Evolutionary conservation across 805 yeast genomes (phyloP), one percentile per base, ranked within the genome.

Genomic region (Yarrowia yakushimensis): DNA sequence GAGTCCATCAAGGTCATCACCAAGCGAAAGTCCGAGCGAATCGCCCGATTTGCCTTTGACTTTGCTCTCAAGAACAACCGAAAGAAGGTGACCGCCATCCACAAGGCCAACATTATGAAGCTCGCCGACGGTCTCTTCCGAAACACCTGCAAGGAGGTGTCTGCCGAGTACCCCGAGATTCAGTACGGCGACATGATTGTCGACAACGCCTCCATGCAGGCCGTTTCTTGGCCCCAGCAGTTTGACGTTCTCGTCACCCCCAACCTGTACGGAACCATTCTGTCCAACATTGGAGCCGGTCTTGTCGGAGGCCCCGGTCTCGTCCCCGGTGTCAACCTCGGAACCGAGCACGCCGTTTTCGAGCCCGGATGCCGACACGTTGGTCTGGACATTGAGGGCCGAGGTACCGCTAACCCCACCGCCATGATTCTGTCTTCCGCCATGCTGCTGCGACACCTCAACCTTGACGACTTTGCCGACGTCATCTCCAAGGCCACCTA

Each of bases 291-390:
- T 72, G 99, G 98, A 81, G 97, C 98, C 69, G 99, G 94, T 67
- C 82, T 78, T 81, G 87, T 94, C 69, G 98, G 98, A 77, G 97
- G 97, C 71, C 97, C 98, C 75, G 98, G 98, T 78, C 82, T 93
- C 71, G 97, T 93, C 63, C 97, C 99, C 70, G 98, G 98, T 79
- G 97, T 96, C 73, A 90, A 91, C 82, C 92, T 89, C 69, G 99
- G 99, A 78, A 87, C 96, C 78, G 97, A 93, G 72, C 87, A 87
- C 77, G 98, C 98, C 63, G 96, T 93, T 66, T 93, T 94, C 78
- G 99, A 93, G 82, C 98, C 99, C 72, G 99, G 98, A 79, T 92
- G 97, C 81, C 89, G 99, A 84, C 98, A 92, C 81, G 98, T 92
- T 72, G 98, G 98, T 78, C 82, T 93, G 71, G 97, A 93, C 78